Evolutionary conservation across 306 rosid genomes (phyloP).

Genomic region (Psophocarpus tetragonolobus): DNA sequence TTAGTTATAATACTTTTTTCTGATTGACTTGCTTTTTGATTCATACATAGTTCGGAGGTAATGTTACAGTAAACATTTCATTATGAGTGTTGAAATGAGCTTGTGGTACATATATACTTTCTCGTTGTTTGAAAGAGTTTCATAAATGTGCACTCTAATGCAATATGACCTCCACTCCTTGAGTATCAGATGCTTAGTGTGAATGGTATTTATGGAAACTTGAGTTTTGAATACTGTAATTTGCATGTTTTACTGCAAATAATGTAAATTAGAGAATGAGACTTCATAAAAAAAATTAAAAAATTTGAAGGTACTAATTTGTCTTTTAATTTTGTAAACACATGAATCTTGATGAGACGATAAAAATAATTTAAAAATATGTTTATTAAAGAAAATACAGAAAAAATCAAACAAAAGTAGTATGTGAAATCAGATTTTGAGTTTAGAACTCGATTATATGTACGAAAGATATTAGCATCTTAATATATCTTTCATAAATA

Average conservation of each 20-base stretch:
- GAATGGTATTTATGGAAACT: background rate
- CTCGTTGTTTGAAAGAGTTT: background rate
- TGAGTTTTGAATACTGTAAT: background rate
- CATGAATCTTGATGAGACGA: too few species aligned
- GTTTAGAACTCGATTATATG: too few species aligned
- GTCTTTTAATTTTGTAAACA: too few species aligned
- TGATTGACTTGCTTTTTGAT: background rate
- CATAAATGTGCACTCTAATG: too few species aligned
- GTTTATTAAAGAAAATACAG: too few species aligned
- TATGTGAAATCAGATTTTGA: too few species aligned
- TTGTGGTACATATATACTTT: background rate
- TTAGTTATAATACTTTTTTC: background rate
- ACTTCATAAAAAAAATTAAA: background rate
- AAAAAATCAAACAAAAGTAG: too few species aligned
- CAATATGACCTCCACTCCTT: background rate
- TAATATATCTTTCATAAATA: too few species aligned
- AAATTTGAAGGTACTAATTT: too few species aligned
- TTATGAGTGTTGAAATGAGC: background rate
- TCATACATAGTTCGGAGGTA: background rate
- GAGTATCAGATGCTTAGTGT: background rate
- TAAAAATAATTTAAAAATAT: too few species aligned
- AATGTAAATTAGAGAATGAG: background rate
- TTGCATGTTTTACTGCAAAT: background rate
- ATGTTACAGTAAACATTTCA: background rate
- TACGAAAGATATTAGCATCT: too few species aligned